Base-by-base conservation (phyloP, 2,329 filamentous ascomycete genomes). In the Pestalotiopsis sp. region DNA sequence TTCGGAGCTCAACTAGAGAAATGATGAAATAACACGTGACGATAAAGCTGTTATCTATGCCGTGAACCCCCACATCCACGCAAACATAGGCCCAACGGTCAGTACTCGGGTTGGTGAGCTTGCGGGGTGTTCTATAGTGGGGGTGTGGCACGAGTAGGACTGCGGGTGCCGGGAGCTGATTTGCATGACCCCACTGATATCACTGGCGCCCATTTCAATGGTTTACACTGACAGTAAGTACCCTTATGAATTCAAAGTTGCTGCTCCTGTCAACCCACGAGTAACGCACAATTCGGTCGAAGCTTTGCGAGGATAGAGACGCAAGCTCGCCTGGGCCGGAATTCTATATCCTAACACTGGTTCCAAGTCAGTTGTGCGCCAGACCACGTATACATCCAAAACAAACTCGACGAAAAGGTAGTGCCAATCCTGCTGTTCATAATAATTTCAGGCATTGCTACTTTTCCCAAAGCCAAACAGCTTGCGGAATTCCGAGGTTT, bases 21-120 rank as follows among this genome's bases (percentile, higher is more conserved):
- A 66, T 70, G 69, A 67, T 55, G 70, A 55, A 23, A 69, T 67
- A 64, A 65, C 69, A 71, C 69, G 70, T 71, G 68, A 49, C 41
- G 61, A 64, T 64, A 64, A 38, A 23, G 38, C 61, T 25, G 27
- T 52, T 64, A 64, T 64, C 61, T 3, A 63, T 45, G 11, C 12
- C 9, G 27, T 64, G 38, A 4, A 20, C 3, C 31, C 23, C 31
- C 31, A 39, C 36, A 23, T 23, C 20, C 20, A 23, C 20, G 20
- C 20, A 23, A 23, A 23, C 20, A 27, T 61, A 4, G 23, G 3
- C 9, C 52, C 4, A 27, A 20, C 9, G 57, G 23, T 59, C 23
- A 27, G 57, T 23, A 23, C 25, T 25, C 4, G 25, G 25, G 25
- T 25, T 25, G 25, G 25, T 25, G 25, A 25, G 25, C 25, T 25